These are phyloP conservation scores for Euphorbia peplus DNA, from an alignment of 345 rosid species.

Conservation along the genomic window DNA sequence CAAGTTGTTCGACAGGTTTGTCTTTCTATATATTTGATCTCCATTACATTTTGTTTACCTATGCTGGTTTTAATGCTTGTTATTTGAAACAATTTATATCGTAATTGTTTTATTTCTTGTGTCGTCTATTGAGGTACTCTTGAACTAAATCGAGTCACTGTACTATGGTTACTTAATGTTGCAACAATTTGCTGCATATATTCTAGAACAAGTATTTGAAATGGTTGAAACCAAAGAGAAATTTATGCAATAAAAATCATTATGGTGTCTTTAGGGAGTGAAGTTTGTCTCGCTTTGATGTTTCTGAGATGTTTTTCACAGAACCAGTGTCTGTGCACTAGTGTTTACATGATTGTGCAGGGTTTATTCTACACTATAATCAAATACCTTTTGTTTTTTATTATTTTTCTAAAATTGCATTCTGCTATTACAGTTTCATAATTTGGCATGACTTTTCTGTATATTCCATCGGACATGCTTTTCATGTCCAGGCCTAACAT, in stretches of 20 bases:
- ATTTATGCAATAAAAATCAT: no score
- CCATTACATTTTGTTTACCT: background rate
- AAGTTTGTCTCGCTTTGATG: background rate
- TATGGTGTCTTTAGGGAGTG: no score
- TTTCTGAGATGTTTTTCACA: background rate
- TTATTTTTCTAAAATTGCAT: no score
- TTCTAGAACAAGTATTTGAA: background rate
- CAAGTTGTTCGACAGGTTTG: conserved; percentile 36
- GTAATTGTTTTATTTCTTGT: background rate
- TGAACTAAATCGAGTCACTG: background rate
- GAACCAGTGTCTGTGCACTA: background rate
- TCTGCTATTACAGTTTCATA: no score
- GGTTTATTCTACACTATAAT: background rate
- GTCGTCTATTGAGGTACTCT: background rate
- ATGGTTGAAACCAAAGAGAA: background rate
- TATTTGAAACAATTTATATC: background rate
- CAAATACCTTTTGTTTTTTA: no score
- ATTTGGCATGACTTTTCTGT: no score
- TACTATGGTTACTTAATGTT: background rate
- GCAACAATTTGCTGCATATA: background rate
- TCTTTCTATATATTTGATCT: background rate
- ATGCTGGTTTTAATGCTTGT: background rate
- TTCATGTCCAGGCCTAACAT: no score
- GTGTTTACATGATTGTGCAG: background rate
- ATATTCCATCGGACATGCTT: no score